Percentiles rank a stretch among this genome's conserved stretches.
phyloP scores from a whole-genome alignment of 2,329 filamentous ascomycete species.

The Fusarium sp. region DNA sequence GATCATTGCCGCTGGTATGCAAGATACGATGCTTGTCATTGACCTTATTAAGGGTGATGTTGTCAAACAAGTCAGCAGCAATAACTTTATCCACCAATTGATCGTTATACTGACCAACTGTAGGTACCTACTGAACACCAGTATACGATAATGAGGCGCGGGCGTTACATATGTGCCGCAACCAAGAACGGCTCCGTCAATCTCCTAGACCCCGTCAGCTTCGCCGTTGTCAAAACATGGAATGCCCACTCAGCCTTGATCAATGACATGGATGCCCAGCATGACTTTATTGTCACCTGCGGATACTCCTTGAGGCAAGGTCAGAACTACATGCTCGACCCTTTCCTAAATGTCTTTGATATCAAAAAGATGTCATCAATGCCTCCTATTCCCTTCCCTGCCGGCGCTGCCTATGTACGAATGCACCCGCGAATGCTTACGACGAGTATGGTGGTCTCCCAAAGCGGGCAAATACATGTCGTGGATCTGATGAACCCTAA shows the following conservation, averaged over 20 bases:
- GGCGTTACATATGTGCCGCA: slow-evolving; percentile 90
- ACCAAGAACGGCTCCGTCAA: slow-evolving; percentile 85
- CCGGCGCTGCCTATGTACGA: slow-evolving; percentile 91
- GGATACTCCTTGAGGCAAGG: slow-evolving; percentile 86
- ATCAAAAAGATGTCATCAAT: slow-evolving; percentile 89
- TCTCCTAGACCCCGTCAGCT: slow-evolving; percentile 82
- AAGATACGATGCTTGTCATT: slow-evolving; percentile 84
- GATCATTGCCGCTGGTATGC: slow-evolving; percentile 87
- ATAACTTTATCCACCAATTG: background rate
- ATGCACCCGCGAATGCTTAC: slow-evolving; percentile 97
- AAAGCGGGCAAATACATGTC: slow-evolving; percentile 92
- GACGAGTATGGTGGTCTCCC: slow-evolving; percentile 92
- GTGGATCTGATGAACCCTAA: slow-evolving; percentile 96
- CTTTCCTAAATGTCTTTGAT: slow-evolving; percentile 94
- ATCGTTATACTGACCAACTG: slow-evolving; percentile 46
- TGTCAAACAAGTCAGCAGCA: slow-evolving; percentile 66
- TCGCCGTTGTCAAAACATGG: slow-evolving; percentile 86
- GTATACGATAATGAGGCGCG: slow-evolving; percentile 93
- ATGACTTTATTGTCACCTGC: slow-evolving; percentile 95
- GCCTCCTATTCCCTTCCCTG: slow-evolving; percentile 90
- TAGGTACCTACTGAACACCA: slow-evolving; percentile 77
- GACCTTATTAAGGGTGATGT: slow-evolving; percentile 77
- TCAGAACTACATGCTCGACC: slow-evolving; percentile 82
- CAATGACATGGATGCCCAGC: slow-evolving; percentile 96
- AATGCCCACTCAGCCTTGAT: slow-evolving; percentile 89